Evolutionary conservation across 208 protist genomes (phyloP).

Genomic region (Crithidia expoeki): DNA sequence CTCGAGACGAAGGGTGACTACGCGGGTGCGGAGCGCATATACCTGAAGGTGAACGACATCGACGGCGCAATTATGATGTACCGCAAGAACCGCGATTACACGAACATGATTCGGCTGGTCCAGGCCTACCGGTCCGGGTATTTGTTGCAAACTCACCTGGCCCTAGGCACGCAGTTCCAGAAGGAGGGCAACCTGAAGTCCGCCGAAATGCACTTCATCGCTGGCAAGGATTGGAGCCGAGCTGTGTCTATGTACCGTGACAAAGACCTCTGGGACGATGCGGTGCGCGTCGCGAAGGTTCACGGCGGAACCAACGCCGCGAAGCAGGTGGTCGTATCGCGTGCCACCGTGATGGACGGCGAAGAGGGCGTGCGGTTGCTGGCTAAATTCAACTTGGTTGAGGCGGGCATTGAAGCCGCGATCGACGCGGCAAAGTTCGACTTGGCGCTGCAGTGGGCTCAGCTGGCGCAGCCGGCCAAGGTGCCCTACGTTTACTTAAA

Average conservation of each 20-base stretch:
- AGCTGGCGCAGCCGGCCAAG: slow-evolving; percentile 90
- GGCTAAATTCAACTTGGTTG: slow-evolving; percentile 93
- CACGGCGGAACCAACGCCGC: slow-evolving; percentile 93
- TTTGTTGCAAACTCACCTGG: slow-evolving; percentile 94
- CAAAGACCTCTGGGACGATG: slow-evolving; percentile 96
- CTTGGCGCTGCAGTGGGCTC: slow-evolving; percentile 94
- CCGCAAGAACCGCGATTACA: slow-evolving; percentile 90
- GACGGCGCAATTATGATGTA: slow-evolving; percentile 98
- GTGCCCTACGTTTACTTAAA: slow-evolving; percentile 96
- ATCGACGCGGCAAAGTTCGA: slow-evolving; percentile 94
- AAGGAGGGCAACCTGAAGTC: slow-evolving; percentile 93
- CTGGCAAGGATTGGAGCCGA: slow-evolving; percentile 94
- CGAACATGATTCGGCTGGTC: slow-evolving; percentile 95
- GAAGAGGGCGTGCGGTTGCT: slow-evolving; percentile 96
- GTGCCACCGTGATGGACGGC: slow-evolving; percentile 91
- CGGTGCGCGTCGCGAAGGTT: slow-evolving; percentile 96
- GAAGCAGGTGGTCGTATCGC: slow-evolving; percentile 94
- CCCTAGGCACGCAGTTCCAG: slow-evolving; percentile 95
- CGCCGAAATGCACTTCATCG: slow-evolving; percentile 96
- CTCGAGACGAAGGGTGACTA: slow-evolving; percentile 94
- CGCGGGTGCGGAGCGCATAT: slow-evolving; percentile 95
- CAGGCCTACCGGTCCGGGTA: slow-evolving; percentile 92
- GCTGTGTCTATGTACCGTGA: slow-evolving; percentile 98
- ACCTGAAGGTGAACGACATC: slow-evolving; percentile 95
- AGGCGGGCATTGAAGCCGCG: slow-evolving; percentile 95